Percentiles rank a stretch among this genome's conserved stretches.
These are phyloP conservation scores for Geoglossum cookeanum DNA, from an alignment of 2,329 filamentous ascomycete genomes.

Conservation along the genomic window DNA sequence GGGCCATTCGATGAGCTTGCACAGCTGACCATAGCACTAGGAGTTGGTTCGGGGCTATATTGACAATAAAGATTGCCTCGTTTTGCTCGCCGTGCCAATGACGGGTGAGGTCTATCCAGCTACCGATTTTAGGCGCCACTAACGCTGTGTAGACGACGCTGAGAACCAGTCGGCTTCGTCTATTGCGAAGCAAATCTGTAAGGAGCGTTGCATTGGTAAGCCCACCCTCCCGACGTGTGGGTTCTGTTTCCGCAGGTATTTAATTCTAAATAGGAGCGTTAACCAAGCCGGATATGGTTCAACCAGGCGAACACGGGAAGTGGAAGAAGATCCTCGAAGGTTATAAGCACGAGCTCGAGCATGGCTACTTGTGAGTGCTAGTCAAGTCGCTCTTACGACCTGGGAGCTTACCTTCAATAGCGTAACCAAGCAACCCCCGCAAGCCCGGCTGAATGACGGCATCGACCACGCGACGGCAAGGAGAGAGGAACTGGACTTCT, in stretches of 20 bases:
- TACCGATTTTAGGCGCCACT: slow-evolving; percentile 44
- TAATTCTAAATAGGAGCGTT: slow-evolving; percentile 45
- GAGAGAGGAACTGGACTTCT: slow-evolving; percentile 30
- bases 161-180: background rate
- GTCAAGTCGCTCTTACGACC: no score
- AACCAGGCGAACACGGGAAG: slow-evolving; percentile 31
- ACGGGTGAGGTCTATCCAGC: slow-evolving; percentile 48
- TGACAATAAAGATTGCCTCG: slow-evolving; percentile 46
- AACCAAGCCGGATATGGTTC: slow-evolving; percentile 65
- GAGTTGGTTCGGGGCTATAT: slow-evolving; percentile 56
- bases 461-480: slow-evolving; percentile 30
- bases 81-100: slow-evolving; percentile 62
- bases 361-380: slow-evolving; percentile 44
- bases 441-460: slow-evolving; percentile 27
- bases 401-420: background rate
- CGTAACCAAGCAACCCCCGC: slow-evolving; percentile 45
- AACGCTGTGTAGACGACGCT: background rate
- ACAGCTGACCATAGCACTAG: slow-evolving; percentile 34
- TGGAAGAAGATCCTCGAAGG: slow-evolving; percentile 47
- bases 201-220: slow-evolving; percentile 20
- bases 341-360: slow-evolving; percentile 40
- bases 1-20: no score
- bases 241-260: background rate
- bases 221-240: background rate
- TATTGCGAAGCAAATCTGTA: slow-evolving; percentile 30